A percentile compares a stretch with the other conserved stretches of the same genome.
phyloP scores from a whole-genome alignment of 169 alveolate species.

The Babesia divergens region DNA sequence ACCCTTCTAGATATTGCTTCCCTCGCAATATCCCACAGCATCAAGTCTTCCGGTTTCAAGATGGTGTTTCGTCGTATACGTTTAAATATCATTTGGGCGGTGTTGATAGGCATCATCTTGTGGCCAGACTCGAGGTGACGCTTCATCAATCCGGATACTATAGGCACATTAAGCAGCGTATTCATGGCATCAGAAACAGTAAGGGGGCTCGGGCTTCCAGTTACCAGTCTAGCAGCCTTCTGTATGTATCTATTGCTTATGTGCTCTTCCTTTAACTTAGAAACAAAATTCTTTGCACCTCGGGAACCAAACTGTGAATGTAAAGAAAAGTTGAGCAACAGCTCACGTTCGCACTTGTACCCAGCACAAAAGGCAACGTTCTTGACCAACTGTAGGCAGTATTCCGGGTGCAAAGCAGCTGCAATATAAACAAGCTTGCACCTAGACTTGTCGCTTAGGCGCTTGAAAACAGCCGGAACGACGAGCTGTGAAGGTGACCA shows the following conservation, averaged over 20 bases:
- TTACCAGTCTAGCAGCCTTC: conserved; percentile 46
- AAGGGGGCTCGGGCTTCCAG: not conserved
- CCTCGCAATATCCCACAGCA: conserved; percentile 52
- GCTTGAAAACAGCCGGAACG: conserved; percentile 15
- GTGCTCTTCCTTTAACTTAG: conserved; percentile 64
- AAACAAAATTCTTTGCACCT: conserved; percentile 68
- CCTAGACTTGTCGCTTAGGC: conserved; percentile 53
- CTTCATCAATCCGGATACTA: conserved; percentile 48
- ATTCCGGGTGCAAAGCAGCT: conserved; percentile 67
- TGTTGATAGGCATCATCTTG: conserved; percentile 35
- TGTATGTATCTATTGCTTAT: conserved; percentile 19
- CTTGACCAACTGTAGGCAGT: conserved; percentile 64
- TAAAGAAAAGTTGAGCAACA: conserved; percentile 56
- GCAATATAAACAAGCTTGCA: conserved; percentile 65
- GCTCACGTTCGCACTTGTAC: conserved; percentile 68
- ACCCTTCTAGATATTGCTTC: conserved; percentile 25
- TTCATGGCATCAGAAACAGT: conserved; percentile 6
- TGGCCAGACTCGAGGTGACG: conserved; percentile 57
- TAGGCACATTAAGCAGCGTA: conserved; percentile 23
- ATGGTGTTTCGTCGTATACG: conserved; percentile 22
- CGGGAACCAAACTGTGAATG: conserved; percentile 64
- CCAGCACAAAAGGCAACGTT: conserved; percentile 67
- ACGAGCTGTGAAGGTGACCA: conserved; percentile 56
- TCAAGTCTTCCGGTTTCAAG: conserved; percentile 44
- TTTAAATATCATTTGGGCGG: conserved; percentile 41